Base-by-base conservation (phyloP, 2,329 filamentous ascomycete genomes). In the Diaporthe ampelina region DNA sequence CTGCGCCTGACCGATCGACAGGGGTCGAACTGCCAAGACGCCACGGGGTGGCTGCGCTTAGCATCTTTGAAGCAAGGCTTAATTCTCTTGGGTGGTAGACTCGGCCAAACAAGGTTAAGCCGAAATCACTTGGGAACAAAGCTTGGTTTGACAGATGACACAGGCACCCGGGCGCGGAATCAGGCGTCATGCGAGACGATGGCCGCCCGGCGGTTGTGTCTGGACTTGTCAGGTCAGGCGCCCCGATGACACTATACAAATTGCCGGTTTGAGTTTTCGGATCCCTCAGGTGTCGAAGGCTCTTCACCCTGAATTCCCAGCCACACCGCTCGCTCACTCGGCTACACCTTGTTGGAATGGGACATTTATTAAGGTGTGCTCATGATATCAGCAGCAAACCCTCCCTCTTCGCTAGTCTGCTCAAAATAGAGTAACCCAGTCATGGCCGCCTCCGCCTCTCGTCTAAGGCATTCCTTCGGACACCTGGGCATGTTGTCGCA, bases 81-180 rank as follows among this genome's bases (percentile, higher is more conserved):
- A 26, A 40, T 68, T 68, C 40, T 68, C 35, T 21, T 6, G 24
- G 48, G 63, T 40, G 32, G 48, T 54, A 68, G 17, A 19, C 11
- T 37, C 48, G 32, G 5, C 40, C 29, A 17, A 68, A 54, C 63
- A 68, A 68, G 63, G 63, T 68, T 68, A 54, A 68, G 45, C 63
- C 32, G 32, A 68, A 54, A 17, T 54, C n/a, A 40, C 63, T 26
- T 50, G 26, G 32, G 63, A 40, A 54, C 63, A 68, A 68, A 40
- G 63, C 63, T 40, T 68, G 63, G 48, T 68, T 68, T 68, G 63
- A 68, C 63, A 54, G 48, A 54, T 68, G 63, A 54, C 63, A 68
- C 63, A 68, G 32, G 48, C 32, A 54, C 63, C 63, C 63, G 63
- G 32, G 48, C 32, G 9, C 63, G 63, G 48, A 21, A 21, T 26